A percentile compares a stretch with the other conserved stretches of the same genome.
Conservation (phyloP, 805 yeast genomes). For the Metschnikowia drakensbergensis region DNA sequence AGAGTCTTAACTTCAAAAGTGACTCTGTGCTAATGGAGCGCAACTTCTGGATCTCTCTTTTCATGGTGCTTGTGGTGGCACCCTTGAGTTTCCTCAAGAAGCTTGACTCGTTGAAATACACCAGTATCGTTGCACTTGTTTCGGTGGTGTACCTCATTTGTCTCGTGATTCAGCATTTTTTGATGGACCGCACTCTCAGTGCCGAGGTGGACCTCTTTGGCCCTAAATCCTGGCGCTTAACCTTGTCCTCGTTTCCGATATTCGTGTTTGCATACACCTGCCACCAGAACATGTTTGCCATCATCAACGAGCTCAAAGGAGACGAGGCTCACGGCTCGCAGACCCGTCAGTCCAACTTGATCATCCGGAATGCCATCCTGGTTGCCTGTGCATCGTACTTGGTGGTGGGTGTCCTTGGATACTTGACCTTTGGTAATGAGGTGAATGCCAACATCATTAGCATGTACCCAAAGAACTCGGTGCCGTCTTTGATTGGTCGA, state of each 20-base stretch:
- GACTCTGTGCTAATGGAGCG: constrained; percentile 29
- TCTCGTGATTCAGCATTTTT: constrained; percentile 50
- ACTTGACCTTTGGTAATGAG: constrained; percentile 76
- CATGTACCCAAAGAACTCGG: constrained; percentile 55
- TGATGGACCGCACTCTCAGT: constrained; percentile 14
- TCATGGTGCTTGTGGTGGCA: constrained; percentile 49
- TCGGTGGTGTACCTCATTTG: constrained; percentile 62
- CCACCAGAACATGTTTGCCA: constrained; percentile 75
- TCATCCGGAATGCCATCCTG: constrained; percentile 50
- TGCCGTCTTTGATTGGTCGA: constrained; percentile 51
- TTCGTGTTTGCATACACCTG: constrained; percentile 80
- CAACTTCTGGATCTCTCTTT: constrained; percentile 51
- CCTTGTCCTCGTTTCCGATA: constrained; percentile 64
- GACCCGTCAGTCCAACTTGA: constrained; percentile 46
- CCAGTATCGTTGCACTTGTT: constrained; percentile 64
- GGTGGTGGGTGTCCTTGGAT: constrained; percentile 65
- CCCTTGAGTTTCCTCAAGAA: constrained; percentile 62
- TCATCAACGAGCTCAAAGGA: constrained; percentile 61
- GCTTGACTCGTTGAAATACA: constrained; percentile 65
- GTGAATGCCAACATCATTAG: constrained; percentile 70
- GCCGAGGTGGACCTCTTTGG: constrained; percentile 29
- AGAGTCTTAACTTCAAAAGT: constrained; percentile 27
- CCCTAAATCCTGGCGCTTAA: constrained; percentile 37
- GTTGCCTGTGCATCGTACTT: constrained; percentile 57
- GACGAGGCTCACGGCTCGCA: constrained; percentile 33